Conservation (phyloP, 1,284 basidiomycete genomes). For the Fomitopsis betulina region DNA sequence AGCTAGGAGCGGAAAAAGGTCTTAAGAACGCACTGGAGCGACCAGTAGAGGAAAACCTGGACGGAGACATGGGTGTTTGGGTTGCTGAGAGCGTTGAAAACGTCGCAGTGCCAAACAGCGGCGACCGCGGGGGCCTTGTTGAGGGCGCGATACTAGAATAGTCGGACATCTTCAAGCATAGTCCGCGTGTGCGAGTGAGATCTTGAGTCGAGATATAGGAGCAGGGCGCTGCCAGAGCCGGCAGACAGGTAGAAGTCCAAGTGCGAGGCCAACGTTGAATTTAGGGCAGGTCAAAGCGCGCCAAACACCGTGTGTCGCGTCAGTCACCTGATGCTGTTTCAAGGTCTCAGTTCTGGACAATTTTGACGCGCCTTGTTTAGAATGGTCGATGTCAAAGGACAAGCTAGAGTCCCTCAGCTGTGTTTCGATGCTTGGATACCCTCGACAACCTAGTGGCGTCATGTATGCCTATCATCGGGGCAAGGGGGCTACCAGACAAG, state of each 20-base stretch:
- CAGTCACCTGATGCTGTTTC: neutral
- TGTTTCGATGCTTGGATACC: too few relatives aligned
- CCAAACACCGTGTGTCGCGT: neutral
- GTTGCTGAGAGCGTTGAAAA: slow-evolving; percentile 42
- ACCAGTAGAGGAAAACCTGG: slow-evolving; percentile 34
- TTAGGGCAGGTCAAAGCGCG: neutral
- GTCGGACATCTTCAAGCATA: slow-evolving; percentile 7
- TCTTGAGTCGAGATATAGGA: neutral
- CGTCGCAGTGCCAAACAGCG: slow-evolving; percentile 45
- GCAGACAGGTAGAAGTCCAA: neutral
- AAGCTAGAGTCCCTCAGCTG: too few relatives aligned
- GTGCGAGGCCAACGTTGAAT: neutral
- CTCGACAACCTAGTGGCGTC: too few relatives aligned
- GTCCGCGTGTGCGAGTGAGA: neutral
- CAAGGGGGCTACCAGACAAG: too few relatives aligned
- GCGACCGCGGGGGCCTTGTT: slow-evolving; percentile 31
- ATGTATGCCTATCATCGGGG: too few relatives aligned
- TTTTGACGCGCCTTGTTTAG: too few relatives aligned
- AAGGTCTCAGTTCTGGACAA: too few relatives aligned
- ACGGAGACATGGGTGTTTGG: slow-evolving; percentile 39
- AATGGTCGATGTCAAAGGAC: too few relatives aligned
- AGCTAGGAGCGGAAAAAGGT: neutral
- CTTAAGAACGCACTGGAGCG: slow-evolving; percentile 15
- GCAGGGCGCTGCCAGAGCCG: neutral
- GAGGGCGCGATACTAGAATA: slow-evolving; percentile 8